These are phyloP conservation scores for Linum trigynum DNA, from an alignment of 345 rosid genomes.

Conservation along the genomic window DNA sequence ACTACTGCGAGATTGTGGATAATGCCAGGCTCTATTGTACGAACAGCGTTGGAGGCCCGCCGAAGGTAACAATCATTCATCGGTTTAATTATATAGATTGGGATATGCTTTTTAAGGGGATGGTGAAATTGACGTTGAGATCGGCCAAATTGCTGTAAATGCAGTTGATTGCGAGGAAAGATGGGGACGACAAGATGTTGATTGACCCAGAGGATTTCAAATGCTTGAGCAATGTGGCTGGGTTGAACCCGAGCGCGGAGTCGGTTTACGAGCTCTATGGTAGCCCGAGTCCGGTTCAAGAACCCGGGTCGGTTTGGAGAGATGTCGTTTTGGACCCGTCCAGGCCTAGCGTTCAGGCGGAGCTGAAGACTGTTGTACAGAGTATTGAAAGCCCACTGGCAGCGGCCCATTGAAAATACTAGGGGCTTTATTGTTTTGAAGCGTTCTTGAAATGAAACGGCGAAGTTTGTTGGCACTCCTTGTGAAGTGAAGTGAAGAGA, in stretches of 20 bases:
- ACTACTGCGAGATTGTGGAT: slow-evolving; percentile 76
- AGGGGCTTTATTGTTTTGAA: too few species aligned
- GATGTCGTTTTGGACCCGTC: background rate
- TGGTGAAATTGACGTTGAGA: background rate
- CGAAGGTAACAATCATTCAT: slow-evolving; percentile 37
- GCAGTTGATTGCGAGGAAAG: slow-evolving; percentile 98
- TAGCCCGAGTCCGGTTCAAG: background rate
- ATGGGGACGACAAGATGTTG: slow-evolving; percentile 65
- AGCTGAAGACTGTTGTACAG: background rate
- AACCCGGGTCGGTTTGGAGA: slow-evolving; percentile 5
- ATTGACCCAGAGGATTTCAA: slow-evolving; percentile 85
- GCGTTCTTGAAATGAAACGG: too few species aligned
- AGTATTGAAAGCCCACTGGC: background rate
- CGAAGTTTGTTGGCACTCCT: background rate
- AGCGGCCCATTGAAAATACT: too few species aligned
- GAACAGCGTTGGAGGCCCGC: slow-evolving; percentile 70
- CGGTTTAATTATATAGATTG: too few species aligned
- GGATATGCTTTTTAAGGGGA: background rate
- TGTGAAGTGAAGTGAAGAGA: background rate
- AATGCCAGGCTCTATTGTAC: slow-evolving; percentile 78
- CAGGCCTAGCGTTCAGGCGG: background rate
- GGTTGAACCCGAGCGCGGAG: slow-evolving; percentile 68
- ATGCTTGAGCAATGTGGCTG: slow-evolving; percentile 49
- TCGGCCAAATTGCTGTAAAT: slow-evolving; percentile 2
- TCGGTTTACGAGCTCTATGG: slow-evolving; percentile 42